Evolutionary conservation across 1,284 basidiomycete species (phyloP).

Genomic region (Stereum hirsutum): DNA sequence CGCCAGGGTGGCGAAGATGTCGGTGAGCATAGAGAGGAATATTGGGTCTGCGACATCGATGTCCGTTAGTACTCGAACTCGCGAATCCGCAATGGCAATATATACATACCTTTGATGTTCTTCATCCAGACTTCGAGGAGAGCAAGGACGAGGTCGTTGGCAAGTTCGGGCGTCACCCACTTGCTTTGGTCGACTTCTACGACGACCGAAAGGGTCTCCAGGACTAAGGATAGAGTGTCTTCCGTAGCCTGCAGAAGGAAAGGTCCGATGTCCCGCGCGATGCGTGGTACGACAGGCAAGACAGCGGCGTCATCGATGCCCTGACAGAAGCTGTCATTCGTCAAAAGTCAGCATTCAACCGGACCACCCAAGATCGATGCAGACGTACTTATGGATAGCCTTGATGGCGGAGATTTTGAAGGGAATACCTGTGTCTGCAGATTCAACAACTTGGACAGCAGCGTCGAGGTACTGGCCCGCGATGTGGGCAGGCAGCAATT

Average conservation of each 20-base stretch:
- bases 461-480: slow-evolving; percentile 82
- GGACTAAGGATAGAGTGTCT: slow-evolving; percentile 84
- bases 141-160: slow-evolving; percentile 53
- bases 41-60: slow-evolving; percentile 67
- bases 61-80: background rate
- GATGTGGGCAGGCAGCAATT: slow-evolving; percentile 60
- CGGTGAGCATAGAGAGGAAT: slow-evolving; percentile 78
- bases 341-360: background rate
- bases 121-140: slow-evolving; percentile 76
- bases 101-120: slow-evolving; percentile 68
- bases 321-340: slow-evolving; percentile 60
- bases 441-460: slow-evolving; percentile 80
- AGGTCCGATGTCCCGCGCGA: slow-evolving; percentile 80
- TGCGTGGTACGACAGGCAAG: slow-evolving; percentile 58
- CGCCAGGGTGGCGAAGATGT: slow-evolving; percentile 70
- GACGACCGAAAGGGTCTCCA: slow-evolving; percentile 79
- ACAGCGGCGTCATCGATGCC: slow-evolving; percentile 51
- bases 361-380: slow-evolving; percentile 3
- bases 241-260: slow-evolving; percentile 76
- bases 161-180: slow-evolving; percentile 60
- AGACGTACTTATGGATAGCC: slow-evolving; percentile 77
- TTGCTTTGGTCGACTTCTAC: slow-evolving; percentile 65
- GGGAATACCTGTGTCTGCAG: slow-evolving; percentile 58
- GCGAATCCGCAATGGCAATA: background rate
- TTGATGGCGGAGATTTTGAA: slow-evolving; percentile 93